Evolutionary conservation across 768 basidiomycete genomes (phyloP).

Genomic region (Coprinopsis strossmayeri): DNA sequence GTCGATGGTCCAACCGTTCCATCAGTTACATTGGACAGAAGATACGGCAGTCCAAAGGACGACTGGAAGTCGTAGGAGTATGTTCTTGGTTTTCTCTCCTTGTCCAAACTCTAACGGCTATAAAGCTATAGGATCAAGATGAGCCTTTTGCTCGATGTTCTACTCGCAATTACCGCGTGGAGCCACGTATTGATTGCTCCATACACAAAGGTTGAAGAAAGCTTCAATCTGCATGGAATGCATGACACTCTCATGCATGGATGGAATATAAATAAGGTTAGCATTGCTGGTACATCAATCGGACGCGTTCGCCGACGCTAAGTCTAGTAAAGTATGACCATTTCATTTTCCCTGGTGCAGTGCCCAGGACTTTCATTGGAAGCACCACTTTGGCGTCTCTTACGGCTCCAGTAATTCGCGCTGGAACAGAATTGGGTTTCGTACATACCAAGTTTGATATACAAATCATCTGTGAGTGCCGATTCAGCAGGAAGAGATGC

Average conservation of each 20-base stretch:
- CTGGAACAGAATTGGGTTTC: slow-evolving; percentile 35
- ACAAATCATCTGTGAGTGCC: slow-evolving; percentile 58
- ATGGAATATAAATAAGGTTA: slow-evolving; percentile 43
- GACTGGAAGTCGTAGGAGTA: too few species aligned
- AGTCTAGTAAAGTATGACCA: slow-evolving; percentile 76
- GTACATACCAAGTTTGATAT: slow-evolving; percentile 55
- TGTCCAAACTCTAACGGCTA: neutral
- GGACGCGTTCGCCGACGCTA: slow-evolving; percentile 2
- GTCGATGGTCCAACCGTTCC: too few species aligned
- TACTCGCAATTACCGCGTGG: too few species aligned
- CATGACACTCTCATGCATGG: slow-evolving; percentile 88
- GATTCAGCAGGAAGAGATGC: neutral
- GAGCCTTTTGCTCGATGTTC: too few species aligned
- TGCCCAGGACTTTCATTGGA: slow-evolving; percentile 85
- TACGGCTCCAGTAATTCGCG: slow-evolving; percentile 39
- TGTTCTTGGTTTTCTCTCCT: neutral
- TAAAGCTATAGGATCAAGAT: neutral
- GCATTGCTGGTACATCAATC: slow-evolving; percentile 16
- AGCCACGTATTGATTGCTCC: slow-evolving; percentile 73
- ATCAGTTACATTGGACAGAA: too few species aligned
- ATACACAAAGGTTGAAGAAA: slow-evolving; percentile 96
- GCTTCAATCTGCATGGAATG: slow-evolving; percentile 87
- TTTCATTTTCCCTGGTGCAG: slow-evolving; percentile 77
- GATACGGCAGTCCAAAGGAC: too few species aligned
- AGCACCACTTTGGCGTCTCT: slow-evolving; percentile 62